Base-by-base conservation (phyloP, 768 basidiomycete species). In the Podaxis rugospora region DNA sequence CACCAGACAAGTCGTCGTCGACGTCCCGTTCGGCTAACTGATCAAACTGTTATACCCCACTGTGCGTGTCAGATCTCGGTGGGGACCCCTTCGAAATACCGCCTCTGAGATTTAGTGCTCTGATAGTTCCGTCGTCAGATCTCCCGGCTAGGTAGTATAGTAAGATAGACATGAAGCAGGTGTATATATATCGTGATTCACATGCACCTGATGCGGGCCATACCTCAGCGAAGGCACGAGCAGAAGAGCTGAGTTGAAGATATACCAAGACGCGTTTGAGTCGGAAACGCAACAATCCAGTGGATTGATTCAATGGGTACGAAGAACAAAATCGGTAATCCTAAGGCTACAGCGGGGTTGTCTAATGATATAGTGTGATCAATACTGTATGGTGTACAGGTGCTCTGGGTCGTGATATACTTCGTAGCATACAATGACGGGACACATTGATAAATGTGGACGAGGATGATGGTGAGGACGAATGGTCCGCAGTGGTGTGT, bases 331-430 rank as follows among this genome's bases (percentile, higher is more conserved):
- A 44, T 44, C 7, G 6, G 39, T 13, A n/a, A 42, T 42, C 32
- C 39, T 51, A 59, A 21, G 50, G 53, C 16, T 61, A 61, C 50
- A 61, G 7, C 16, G 9, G 40, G 51, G 47, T 23, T 49, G 25
- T 49, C 47, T 36, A 53, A 39, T 13, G 37, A 23, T 54, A 54
- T 28, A 54, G 28, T 54, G 52, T 16, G 32, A 49, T 13, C 13
- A 14, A 25, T 49, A 49, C n/a, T 44, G 18, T 44, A 44, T 18
- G 18, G 16, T n/a, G 42, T 7, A 42, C 6, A 18, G 16, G n/a
- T 16, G 5, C 6, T 44, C 16, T 16, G 16, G 5, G 42, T 44
- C n/a, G 42, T 44, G 39, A 42, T 42, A 42, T 42, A 42, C 16
- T 42, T 18, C 6, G 16, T 18, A 7, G 6, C 42, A 44, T 16